phyloP scores from a whole-genome alignment of 2,329 filamentous ascomycete genomes.

The Ilyonectria mors-panacis region DNA sequence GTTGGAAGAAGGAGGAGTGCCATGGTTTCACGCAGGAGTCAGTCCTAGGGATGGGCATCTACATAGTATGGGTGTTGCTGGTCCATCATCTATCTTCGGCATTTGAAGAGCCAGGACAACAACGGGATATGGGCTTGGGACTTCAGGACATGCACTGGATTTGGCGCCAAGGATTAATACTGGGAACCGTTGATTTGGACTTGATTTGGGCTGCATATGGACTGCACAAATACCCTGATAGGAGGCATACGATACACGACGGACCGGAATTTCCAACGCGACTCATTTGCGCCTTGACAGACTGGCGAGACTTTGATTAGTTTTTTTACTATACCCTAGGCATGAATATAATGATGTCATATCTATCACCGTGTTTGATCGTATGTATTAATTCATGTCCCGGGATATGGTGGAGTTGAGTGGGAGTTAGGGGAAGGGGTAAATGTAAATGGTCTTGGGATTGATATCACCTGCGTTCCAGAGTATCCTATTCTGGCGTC shows the following conservation, averaged over 20 bases:
- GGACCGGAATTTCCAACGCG: conserved; percentile 26
- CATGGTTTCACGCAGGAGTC: conserved; percentile 51
- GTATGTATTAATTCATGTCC: background rate
- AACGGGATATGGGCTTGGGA: conserved; percentile 6
- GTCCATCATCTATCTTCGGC: background rate
- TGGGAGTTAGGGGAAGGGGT: background rate
- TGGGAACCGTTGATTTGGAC: background rate
- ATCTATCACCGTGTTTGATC: background rate
- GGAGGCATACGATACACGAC: conserved; percentile 18
- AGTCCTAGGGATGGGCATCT: conserved; percentile 29
- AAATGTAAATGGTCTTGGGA: background rate
- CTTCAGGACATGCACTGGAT: conserved; percentile 23
- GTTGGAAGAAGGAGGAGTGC: conserved; percentile 63
- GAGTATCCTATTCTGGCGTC: background rate
- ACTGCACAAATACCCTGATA: conserved; percentile 41
- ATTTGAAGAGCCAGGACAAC: background rate
- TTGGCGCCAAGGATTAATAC: conserved; percentile 42
- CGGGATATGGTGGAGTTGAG: background rate
- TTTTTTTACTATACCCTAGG: conserved; percentile 16
- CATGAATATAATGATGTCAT: background rate
- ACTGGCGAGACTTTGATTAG: conserved; percentile 19
- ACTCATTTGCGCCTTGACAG: conserved; percentile 2
- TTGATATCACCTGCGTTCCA: background rate
- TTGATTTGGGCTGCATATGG: conserved; percentile 26
- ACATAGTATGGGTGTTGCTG: conserved; percentile 6